Conservation (phyloP, 805 yeast genomes). For the Sugiyamaella smithiae region DNA sequence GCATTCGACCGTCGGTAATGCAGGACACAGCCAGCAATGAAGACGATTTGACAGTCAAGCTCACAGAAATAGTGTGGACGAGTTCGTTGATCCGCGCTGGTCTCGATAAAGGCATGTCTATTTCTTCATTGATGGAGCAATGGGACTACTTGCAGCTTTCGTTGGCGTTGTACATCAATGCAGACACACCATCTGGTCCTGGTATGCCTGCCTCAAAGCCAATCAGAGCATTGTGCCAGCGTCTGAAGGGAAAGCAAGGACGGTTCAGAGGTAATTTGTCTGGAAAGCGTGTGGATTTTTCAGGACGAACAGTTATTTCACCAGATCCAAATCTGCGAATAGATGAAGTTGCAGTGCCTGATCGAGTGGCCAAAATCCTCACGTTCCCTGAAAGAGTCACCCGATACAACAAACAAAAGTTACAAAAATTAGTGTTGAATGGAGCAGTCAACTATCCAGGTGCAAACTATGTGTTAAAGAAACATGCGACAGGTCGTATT, state of each 20-base stretch:
- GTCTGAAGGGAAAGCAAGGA: constrained; percentile 98
- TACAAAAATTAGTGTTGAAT: constrained; percentile 67
- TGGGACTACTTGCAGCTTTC: constrained; percentile 97
- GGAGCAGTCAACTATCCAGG: constrained; percentile 95
- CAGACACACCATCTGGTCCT: constrained; percentile 76
- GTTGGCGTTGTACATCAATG: constrained; percentile 95
- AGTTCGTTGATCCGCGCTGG: constrained; percentile 93
- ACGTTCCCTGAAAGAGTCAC: constrained; percentile 96
- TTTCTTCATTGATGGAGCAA: constrained; percentile 94
- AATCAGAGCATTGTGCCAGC: constrained; percentile 93
- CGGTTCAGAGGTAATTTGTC: constrained; percentile 97
- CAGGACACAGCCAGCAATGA: constrained; percentile 90
- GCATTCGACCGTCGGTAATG: constrained; percentile 97
- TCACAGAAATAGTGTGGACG: constrained; percentile 96
- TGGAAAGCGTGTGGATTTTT: constrained; percentile 97
- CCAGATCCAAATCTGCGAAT: constrained; percentile 95
- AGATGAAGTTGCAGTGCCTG: constrained; percentile 98
- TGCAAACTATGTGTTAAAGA: constrained; percentile 85
- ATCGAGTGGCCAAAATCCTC: constrained; percentile 88
- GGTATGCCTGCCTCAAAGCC: constrained; percentile 55
- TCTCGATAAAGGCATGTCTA: constrained; percentile 88
- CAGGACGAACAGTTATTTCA: constrained; percentile 96
- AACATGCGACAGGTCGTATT: constrained; percentile 80
- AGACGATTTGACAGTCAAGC: constrained; percentile 93
- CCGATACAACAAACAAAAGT: constrained; percentile 74